Base-by-base conservation (phyloP, 2,329 filamentous ascomycete genomes). In the Madurella mycetomatis region DNA sequence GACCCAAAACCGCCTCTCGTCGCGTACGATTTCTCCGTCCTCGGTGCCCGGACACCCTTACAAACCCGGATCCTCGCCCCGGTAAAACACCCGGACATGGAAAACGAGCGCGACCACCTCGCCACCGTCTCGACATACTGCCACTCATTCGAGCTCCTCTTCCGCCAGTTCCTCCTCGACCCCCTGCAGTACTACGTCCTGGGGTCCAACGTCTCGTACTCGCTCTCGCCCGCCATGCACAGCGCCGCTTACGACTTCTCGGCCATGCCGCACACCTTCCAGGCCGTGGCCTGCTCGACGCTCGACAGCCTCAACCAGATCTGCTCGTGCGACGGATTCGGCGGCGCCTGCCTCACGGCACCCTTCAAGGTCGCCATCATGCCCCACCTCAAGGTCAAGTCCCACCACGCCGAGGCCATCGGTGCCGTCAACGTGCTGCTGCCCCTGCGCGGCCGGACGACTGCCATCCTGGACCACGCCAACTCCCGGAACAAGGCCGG, bases 311-410 rank as follows among this genome's bases (percentile, higher is more conserved):
- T 90, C 15, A 78, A 82, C 61, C 73, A 76, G 16, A 73, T 87
- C 19, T 80, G 83, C 40, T 73, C 77, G 47, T 77, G 83, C 56
- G 74, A 79, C 1, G 75, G 81, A 37, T 90, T 88, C 65, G 86
- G 86, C 15, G 87, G 87, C 18, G 81, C 84, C 11, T 83, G 81
- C 47, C 77, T 90, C 48, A 82, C 82, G 15, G 79, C 86, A 17
- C 86, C 87, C 2, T 89, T 85, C 73, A 89, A 89, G 66, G 81
- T 86, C 2, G 80, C 84, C 62, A 81, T 87, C 25, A 81, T 88
- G 58, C 76, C 80, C 5, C 77, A 82, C 16, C 77, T 87, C 39
- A 79, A 85, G 62, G 80, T 83, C 12, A 78, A 87, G 63, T 88
- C 84, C 56, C 77, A 80, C 41, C 85, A 89, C 62, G 86, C 86